Evolutionary conservation across 345 rosid genomes (phyloP).

Genomic region (Aquilaria yunnanensis): DNA sequence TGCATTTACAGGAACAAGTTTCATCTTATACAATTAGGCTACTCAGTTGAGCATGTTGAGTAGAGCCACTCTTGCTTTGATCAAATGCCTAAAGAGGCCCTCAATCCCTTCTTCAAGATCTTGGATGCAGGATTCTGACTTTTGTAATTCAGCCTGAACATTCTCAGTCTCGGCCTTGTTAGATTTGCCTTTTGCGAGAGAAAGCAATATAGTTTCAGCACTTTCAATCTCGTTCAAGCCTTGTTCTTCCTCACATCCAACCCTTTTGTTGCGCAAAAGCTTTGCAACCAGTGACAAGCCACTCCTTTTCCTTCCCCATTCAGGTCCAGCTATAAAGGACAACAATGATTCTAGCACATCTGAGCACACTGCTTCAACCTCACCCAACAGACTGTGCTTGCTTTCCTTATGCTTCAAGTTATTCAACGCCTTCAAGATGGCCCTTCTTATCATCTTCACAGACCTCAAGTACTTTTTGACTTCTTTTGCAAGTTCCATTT

Average conservation of each 20-base stretch:
- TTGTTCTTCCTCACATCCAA: slow-evolving; percentile 6
- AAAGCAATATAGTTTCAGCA: slow-evolving; percentile 19
- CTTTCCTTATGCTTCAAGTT: slow-evolving; percentile 14
- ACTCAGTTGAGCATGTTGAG: slow-evolving; percentile 25
- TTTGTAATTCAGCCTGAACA: slow-evolving; percentile 21
- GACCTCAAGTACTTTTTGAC: slow-evolving; percentile 17
- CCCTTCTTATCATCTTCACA: slow-evolving; percentile 18
- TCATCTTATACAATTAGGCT: too few relatives aligned
- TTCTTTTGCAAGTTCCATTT: slow-evolving; percentile 4
- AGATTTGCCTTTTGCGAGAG: slow-evolving; percentile 11
- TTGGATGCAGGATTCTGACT: slow-evolving; percentile 31
- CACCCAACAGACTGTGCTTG: slow-evolving; percentile 15
- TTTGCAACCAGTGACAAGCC: slow-evolving; percentile 15
- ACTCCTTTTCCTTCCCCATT: slow-evolving; percentile 3
- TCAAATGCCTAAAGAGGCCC: slow-evolving; percentile 23
- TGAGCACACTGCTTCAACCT: slow-evolving; percentile 20
- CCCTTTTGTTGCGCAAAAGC: slow-evolving; percentile 13
- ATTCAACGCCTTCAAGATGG: slow-evolving; percentile 13
- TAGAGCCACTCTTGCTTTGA: slow-evolving; percentile 41
- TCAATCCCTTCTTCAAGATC: slow-evolving; percentile 37
- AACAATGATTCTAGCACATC: slow-evolving; percentile 21
- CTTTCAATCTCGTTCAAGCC: slow-evolving; percentile 14
- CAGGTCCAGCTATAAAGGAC: slow-evolving; percentile 21
- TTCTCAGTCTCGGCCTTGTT: slow-evolving; percentile 5
- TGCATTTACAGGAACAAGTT: slow-evolving; percentile 22